These are phyloP conservation scores for Furcasterigmium furcatum DNA, from an alignment of 2,329 filamentous ascomycete species.

Conservation along the genomic window DNA sequence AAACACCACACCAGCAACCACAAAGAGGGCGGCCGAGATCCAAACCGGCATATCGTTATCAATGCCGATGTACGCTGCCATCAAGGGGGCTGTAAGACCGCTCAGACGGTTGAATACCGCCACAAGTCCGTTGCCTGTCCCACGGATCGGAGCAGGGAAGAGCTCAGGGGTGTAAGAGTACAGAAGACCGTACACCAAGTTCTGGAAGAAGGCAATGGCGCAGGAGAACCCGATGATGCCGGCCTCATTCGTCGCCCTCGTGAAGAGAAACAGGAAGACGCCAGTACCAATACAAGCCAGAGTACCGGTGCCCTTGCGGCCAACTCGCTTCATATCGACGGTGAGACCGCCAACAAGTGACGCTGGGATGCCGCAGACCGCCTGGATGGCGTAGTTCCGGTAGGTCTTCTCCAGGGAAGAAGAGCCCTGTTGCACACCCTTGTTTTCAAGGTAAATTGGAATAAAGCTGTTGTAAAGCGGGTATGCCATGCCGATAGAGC, in stretches of 20 bases:
- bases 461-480: too few species aligned
- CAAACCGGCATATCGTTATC: conserved; percentile 8
- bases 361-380: too few species aligned
- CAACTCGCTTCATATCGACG: conserved; percentile 15
- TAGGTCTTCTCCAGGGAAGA: too few species aligned
- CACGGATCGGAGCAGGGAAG: conserved; percentile 3
- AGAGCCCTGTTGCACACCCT: too few species aligned
- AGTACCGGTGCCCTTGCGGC: conserved; percentile 15
- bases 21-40: conserved; percentile 8
- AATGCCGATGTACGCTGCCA: conserved; percentile 9
- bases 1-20: conserved; percentile 6
- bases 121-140: conserved; percentile 3
- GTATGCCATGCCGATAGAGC: too few species aligned
- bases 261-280: conserved; percentile 19
- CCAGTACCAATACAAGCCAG: conserved; percentile 14
- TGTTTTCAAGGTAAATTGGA: too few species aligned
- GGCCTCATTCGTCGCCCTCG: conserved; percentile 15
- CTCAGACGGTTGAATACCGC: conserved; percentile 4
- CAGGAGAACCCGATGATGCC: conserved; percentile 15
- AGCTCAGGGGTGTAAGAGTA: conserved; percentile 8
- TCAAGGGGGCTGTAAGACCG: conserved; percentile 8
- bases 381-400: too few species aligned
- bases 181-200: conserved; percentile 14
- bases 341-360: conserved; percentile 15
- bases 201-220: conserved; percentile 18